These are phyloP conservation scores for Starmerella gropengiesseri DNA, from an alignment of 805 yeast genomes.

Conservation along the genomic window DNA sequence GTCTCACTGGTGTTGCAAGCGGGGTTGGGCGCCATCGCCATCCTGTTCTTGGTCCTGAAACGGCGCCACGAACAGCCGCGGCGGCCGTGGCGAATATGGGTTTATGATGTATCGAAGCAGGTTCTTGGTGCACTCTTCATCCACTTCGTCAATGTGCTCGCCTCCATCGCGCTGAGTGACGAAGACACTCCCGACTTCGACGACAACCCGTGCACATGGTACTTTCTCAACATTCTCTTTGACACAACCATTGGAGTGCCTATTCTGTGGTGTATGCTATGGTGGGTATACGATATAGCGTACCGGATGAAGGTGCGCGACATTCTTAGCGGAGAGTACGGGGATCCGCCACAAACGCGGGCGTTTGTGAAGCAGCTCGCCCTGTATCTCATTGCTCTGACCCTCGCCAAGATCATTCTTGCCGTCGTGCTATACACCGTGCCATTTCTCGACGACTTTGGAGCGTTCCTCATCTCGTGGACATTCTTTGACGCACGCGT, in stretches of 20 bases:
- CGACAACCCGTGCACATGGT: slow-evolving; percentile 86
- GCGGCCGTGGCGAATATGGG: slow-evolving; percentile 82
- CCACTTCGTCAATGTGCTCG: slow-evolving; percentile 62
- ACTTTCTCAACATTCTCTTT: slow-evolving; percentile 73
- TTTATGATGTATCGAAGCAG: slow-evolving; percentile 82
- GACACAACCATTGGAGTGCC: slow-evolving; percentile 95
- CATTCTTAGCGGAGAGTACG: slow-evolving; percentile 48
- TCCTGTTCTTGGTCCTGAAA: slow-evolving; percentile 62
- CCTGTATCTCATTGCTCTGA: slow-evolving; percentile 54
- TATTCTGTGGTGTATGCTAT: slow-evolving; percentile 49
- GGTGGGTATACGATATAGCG: slow-evolving; percentile 33
- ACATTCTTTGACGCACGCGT: slow-evolving; percentile 59
- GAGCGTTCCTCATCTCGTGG: slow-evolving; percentile 73
- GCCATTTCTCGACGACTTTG: slow-evolving; percentile 58
- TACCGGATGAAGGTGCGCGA: slow-evolving; percentile 35
- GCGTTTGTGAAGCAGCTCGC: slow-evolving; percentile 63
- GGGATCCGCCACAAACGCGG: slow-evolving; percentile 48
- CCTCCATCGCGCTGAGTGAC: slow-evolving; percentile 45
- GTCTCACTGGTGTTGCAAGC: slow-evolving; percentile 72
- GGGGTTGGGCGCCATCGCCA: slow-evolving; percentile 62
- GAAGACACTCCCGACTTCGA: slow-evolving; percentile 31
- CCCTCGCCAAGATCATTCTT: slow-evolving; percentile 51
- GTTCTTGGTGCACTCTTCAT: slow-evolving; percentile 76
- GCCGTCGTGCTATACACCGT: slow-evolving; percentile 47
- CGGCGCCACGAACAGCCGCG: slow-evolving; percentile 72